Conservation (phyloP, 345 rosid species). For the Heritiera littoralis region DNA sequence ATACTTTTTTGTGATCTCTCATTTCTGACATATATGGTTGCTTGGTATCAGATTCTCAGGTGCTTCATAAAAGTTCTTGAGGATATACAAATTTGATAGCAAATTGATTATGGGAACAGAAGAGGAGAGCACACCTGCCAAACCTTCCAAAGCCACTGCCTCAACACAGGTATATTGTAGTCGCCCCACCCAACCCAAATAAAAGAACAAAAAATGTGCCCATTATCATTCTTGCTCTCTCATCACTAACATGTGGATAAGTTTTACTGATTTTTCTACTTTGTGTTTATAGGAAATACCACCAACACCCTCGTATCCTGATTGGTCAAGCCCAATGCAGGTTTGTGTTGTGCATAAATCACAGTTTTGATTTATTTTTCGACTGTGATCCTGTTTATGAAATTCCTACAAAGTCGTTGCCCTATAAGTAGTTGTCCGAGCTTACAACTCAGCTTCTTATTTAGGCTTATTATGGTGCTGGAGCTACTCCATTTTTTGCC, state of each 20-base stretch:
- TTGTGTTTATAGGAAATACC: conserved; percentile 61
- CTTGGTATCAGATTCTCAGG: conserved; percentile 29
- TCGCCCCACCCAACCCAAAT: neutral
- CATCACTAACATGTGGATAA: neutral
- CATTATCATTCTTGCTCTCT: neutral
- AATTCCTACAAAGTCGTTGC: conserved; percentile 5
- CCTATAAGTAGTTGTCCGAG: conserved; percentile 14
- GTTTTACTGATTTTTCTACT: conserved; percentile 11
- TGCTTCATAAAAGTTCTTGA: conserved; percentile 21
- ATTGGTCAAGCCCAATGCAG: conserved; percentile 93
- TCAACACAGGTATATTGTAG: conserved; percentile 58
- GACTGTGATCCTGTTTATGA: conserved; percentile 18
- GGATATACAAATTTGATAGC: conserved; percentile 6
- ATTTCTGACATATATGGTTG: conserved; percentile 20
- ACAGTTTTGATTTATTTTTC: neutral
- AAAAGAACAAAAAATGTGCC: neutral
- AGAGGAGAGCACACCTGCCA: conserved; percentile 70
- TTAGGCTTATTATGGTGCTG: conserved; percentile 92
- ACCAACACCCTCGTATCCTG: conserved; percentile 66
- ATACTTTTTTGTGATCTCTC: conserved; percentile 9
- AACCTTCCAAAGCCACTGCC: conserved; percentile 68
- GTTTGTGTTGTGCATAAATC: conserved; percentile 36
- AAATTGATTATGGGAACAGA: conserved; percentile 64
- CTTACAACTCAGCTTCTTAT: conserved; percentile 32
- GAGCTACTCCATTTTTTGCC: conserved; percentile 79